Evolutionary conservation across 2,329 filamentous ascomycete species (phyloP), one percentile per base, ranked within the genome.

Genomic region (Dactylonectria estremocensis): DNA sequence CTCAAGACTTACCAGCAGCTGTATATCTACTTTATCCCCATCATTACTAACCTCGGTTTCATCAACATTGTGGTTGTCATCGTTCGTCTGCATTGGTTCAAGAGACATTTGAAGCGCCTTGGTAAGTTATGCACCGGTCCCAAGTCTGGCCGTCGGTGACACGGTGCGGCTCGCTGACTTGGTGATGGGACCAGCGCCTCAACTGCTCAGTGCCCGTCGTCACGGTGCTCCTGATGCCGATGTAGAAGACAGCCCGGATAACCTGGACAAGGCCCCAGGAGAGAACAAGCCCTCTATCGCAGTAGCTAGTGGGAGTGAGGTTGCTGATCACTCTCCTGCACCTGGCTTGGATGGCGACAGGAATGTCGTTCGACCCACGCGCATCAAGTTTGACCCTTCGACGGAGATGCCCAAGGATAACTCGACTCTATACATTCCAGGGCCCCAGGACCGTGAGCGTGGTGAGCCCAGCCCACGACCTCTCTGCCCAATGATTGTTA

Each of bases 1-100:
- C 73, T 88, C 16, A 81, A 81, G 66, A 81, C 79, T 0, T 88
- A 87, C 64, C 87, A 88, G 71, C 87, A 88, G 69, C 68, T 88
- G 3, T 84, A 82, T 57, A 70, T 88, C 37, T 89, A 88, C 70
- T 78, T 88, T 52, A 75, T 86, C n/a, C 85, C 86, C 1, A 80
- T 86, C 7, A 63, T 88, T 2, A 83, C 81, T 0, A 87, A 88
- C 62, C 64, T 86, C 16, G 81, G 81, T 1, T 86, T 87, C 69
- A 77, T 88, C 72, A 87, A 87, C 70, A 82, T 84, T 3, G 57
- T 85, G 7, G 83, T 87, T 5, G 84, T 88, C 3, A 71, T 84
- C 11, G 81, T 85, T 0, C 80, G 86, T 0, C 70, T 88, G 3
- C 75, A 79, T 53, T 88, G 85, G 84, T 88, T 88, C 69, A 77